Base-by-base conservation (phyloP, 2,329 filamentous ascomycete genomes). In the Huntiella bhutanensis region DNA sequence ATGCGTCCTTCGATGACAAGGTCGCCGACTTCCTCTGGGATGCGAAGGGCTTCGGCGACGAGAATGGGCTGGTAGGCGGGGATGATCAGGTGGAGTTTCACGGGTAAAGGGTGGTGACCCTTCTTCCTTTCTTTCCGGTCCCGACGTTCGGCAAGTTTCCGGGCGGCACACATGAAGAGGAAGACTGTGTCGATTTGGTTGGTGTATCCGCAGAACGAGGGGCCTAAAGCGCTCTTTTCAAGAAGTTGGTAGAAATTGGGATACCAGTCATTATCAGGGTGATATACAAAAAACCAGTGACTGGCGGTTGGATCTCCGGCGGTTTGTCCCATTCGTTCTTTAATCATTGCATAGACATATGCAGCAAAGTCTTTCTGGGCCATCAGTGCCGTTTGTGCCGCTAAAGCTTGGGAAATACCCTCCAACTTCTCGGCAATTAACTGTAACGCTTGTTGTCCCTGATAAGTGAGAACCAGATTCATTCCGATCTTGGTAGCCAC, bases 231-330 rank as follows among this genome's bases (percentile, higher is more conserved):
- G 7, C 55, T 55, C 3, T 58, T 54, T 8, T 62, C 57, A 11
- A 64, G 50, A 0, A 63, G 54, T 5, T 61, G 57, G 42, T 62
- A 61, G 47, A 64, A 64, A 4, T 57, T 58, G 10, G 61, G 59
- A 37, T 64, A 62, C 62, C 62, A 64, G 41, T 62, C 60, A 36
- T 60, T 62, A 33, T 64, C 62, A 1, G 62, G 62, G 28, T 64
- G 62, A 33, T 59, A 64, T 2, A 64, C 54, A 33, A 64, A 64
- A 50, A 64, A 64, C 54, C 59, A 58, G 47, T 64, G 62, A 4
- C 60, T 55, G 16, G 51, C 53, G 22, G 54, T 48, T 1, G 53
- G 52, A 15, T 62, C 59, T 19, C 53, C 52, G 5, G 54, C 53
- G 4, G 59, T 59, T 47, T 60, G 57, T 4, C 52, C 55, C 17